Base-by-base conservation (phyloP, 2,329 filamentous ascomycete genomes). In the Trichoderma cornu-damae region DNA sequence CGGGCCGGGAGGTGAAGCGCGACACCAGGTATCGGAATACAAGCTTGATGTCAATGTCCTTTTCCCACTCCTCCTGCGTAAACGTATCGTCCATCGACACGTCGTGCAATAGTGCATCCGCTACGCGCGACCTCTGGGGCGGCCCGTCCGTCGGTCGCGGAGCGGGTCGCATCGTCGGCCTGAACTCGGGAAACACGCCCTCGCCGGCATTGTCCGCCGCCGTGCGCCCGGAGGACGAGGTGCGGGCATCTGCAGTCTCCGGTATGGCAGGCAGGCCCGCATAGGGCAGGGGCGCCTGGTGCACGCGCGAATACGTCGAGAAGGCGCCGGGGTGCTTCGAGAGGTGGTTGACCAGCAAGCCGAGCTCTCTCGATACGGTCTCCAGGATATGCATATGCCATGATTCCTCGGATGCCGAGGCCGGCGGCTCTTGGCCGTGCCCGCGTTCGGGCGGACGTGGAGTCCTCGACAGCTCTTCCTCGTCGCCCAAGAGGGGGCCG, bases 21-120 rank as follows among this genome's bases (percentile, higher is more conserved):
- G 84, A 88, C 58, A 86, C 83, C 28, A 96, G 79, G 68, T 94
- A 97, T 48, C 86, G 85, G 75, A 97, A 97, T 32, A 97, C 89
- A 70, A 96, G 88, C 68, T 88, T 89, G 62, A 96, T 83, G 67
- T 97, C 92, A 4, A 97, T 80, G 54, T 96, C 89, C 60, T 87
- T 86, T 72, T 97, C 92, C 94, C 94, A 99, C 68, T 96, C 94
- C 34, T 94, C 89, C 65, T 89, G 79, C 1, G 80, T 82, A 61
- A 84, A 84, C 0, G 70, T 59, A 42, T 68, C 67, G 44, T 62
- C 61, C 62, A 67, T 64, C 4, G 60, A 56, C 14, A 61, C 54
- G 32, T 70, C 67, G 22, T 67, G 65, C 30, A 40, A 43, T n/a
- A 62, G 61, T 11, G 67, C 64, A 16, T 58, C 54, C 5, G 60